Evolutionary conservation across 345 rosid species (phyloP), one percentile per base, ranked within the genome.

Genomic region (Syzygium oleosum): DNA sequence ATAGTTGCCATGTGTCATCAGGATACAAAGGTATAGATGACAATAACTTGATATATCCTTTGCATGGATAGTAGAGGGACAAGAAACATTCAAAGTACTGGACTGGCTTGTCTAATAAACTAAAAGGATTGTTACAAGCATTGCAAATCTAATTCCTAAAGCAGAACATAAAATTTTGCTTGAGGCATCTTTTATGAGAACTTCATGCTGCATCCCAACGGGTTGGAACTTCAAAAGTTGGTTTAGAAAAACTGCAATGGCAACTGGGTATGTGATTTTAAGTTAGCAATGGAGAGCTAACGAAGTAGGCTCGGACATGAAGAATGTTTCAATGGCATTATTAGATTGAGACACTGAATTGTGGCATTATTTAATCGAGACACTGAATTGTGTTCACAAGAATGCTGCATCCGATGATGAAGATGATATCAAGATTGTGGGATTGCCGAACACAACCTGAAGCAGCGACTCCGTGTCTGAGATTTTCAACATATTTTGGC

Each of bases 321-420:
- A 89, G 99, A 94, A 88, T 95, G 98, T 90, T 97, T 97, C 51
- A 96, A 95, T 94, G 99, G 98, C 88, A 93, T 94, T 59, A 95
- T 96, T 65, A 96, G 97, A 91, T 96, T 95, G 98, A 97, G 93
- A 97, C 97, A 3, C 92, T 95, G 10, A 96, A 95, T 91, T 93
- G 95, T 34, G 87, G 38, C 38, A 34, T 34, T 34, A 34, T 34
- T 34, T 34, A 34, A 34, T 34, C 56, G 98, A 97, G 93, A 97
- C 96, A 3, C 92, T 95, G 10, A 96, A 95, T 91, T 93, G 95
- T 34, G 87, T 88, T 16, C 92, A 93, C 90, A 88, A 90, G 89
- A 92, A 31, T 88, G 85, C 79, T 8, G 86, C 59, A 16, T 93
- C 93, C 59, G 94, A 90, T 49, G 89, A 92, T 55, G 94, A 93